phyloP scores from a whole-genome alignment of 2,329 filamentous ascomycete species.

The Lasiodiplodia hormozganensis region DNA sequence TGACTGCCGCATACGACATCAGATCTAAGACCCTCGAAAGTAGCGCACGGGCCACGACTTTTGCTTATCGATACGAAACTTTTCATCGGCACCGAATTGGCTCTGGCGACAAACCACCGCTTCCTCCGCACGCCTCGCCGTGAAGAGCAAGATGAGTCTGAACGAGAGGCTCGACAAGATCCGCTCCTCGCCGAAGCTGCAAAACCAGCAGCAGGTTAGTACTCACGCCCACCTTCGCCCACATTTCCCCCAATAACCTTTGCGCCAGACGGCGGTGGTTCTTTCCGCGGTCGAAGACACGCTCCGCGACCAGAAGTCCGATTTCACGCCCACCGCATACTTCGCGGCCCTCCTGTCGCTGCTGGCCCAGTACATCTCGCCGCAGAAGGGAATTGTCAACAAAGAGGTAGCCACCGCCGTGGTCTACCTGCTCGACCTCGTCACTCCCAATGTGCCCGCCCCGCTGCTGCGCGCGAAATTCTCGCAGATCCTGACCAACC shows the following conservation, averaged over 20 bases:
- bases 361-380: constrained; percentile 76
- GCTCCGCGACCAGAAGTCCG: constrained; percentile 83
- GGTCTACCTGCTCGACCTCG: constrained; percentile 93
- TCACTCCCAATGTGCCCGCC: constrained; percentile 83
- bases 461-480: constrained; percentile 94
- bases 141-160: constrained; percentile 61
- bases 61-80: constrained; percentile 23
- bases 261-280: constrained; percentile 76
- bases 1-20: neutral
- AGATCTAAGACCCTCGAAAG: neutral
- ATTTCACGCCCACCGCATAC: constrained; percentile 86
- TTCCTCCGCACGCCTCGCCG: constrained; percentile 22
- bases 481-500: constrained; percentile 84
- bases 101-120: neutral
- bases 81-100: constrained; percentile 5
- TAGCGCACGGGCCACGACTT: neutral
- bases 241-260: constrained; percentile 26
- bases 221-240: neutral
- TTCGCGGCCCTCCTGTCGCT: constrained; percentile 94
- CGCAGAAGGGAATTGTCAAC: constrained; percentile 69
- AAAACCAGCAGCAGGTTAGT: constrained; percentile 89
- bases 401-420: constrained; percentile 84
- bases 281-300: constrained; percentile 93
- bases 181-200: constrained; percentile 86
- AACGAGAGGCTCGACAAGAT: constrained; percentile 97